Evolutionary conservation across 2,329 filamentous ascomycete genomes (phyloP), one percentile per base, ranked within the genome.

Genomic region (Alternaria brassicae): DNA sequence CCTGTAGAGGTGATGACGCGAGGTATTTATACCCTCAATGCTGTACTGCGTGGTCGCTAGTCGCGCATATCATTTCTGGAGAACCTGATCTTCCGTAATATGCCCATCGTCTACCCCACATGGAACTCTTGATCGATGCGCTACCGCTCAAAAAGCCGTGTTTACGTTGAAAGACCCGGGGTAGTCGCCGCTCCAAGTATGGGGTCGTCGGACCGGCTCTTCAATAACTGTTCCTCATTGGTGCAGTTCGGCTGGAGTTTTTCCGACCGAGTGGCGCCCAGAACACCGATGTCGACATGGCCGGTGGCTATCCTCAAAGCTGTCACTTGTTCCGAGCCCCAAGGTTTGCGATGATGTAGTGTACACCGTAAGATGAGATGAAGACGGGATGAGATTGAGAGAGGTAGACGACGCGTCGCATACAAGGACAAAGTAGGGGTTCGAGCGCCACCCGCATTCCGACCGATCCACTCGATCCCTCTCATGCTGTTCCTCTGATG

Each of bases 211-310:
- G 47, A 52, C 45, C 52, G 52, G 34, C 45, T 51, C 41, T 39
- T 12, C 41, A 23, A n/a, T 19, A 25, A 8, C 19, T 21, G 25
- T 39, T 27, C n/a, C 37, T 59, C 34, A 65, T 65, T 65, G 62
- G 62, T 65, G 62, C 62, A 59, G 60, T 34, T 45, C 21, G 36
- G 57, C 15, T 28, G 23, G 15, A 60, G 48, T 64, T 66, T 53
- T 56, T 63, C 61, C 61, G 61, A 45, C 30, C 17, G 36, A 17
- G 23, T 44, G 40, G 7, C 28, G 28, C 49, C 25, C 19, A 34
- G n/a, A 19, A 13, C 42, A 45, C 42, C 50, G 25, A 37, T 19
- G 30, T 47, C 17, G 17, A 40, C 45, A 56, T 50, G 56, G 37
- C 56, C 51, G 56, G 51, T 49, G 51, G 56, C 42, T 55, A 58